Conservation (phyloP, 2,329 filamentous ascomycete genomes). For the Cladophialophora psammophila region DNA sequence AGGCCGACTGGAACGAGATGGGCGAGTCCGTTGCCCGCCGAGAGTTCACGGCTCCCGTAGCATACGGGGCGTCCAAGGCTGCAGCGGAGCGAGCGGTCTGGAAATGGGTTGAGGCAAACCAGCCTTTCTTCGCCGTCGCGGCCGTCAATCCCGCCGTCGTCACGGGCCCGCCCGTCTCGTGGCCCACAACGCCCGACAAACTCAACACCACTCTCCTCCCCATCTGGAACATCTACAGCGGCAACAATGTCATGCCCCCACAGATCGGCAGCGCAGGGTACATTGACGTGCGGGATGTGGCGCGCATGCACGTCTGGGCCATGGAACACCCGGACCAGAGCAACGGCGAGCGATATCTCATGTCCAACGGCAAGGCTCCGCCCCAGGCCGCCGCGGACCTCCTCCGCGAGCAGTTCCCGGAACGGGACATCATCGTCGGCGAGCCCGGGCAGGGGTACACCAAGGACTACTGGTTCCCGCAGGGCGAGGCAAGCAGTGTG, state of each 20-base stretch:
- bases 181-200: slow-evolving; percentile 30
- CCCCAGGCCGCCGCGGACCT: slow-evolving; percentile 41
- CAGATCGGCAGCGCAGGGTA: slow-evolving; percentile 39
- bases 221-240: slow-evolving; percentile 39
- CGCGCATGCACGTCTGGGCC: slow-evolving; percentile 39
- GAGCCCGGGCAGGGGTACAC: slow-evolving; percentile 36
- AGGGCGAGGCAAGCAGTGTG: slow-evolving; percentile 27
- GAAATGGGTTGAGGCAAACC: slow-evolving; percentile 29
- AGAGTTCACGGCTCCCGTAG: slow-evolving; percentile 33
- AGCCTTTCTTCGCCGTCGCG: slow-evolving; percentile 32
- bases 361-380: slow-evolving; percentile 39
- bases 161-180: slow-evolving; percentile 40
- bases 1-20: slow-evolving; percentile 48
- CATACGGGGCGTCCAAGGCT: slow-evolving; percentile 40
- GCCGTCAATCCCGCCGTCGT: slow-evolving; percentile 40
- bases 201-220: slow-evolving; percentile 40
- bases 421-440: slow-evolving; percentile 37
- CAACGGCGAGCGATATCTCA: slow-evolving; percentile 37
- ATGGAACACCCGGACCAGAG: slow-evolving; percentile 36
- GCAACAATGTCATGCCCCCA: slow-evolving; percentile 30
- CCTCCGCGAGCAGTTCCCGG: slow-evolving; percentile 31
- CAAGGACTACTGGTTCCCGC: slow-evolving; percentile 31
- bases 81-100: slow-evolving; percentile 39
- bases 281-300: slow-evolving; percentile 42
- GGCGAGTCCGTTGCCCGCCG: slow-evolving; percentile 45